Percentiles rank a stretch among this genome's conserved stretches.
Conservation (phyloP, 441 rosid species). For the Pelargonium cotyledonis region DNA sequence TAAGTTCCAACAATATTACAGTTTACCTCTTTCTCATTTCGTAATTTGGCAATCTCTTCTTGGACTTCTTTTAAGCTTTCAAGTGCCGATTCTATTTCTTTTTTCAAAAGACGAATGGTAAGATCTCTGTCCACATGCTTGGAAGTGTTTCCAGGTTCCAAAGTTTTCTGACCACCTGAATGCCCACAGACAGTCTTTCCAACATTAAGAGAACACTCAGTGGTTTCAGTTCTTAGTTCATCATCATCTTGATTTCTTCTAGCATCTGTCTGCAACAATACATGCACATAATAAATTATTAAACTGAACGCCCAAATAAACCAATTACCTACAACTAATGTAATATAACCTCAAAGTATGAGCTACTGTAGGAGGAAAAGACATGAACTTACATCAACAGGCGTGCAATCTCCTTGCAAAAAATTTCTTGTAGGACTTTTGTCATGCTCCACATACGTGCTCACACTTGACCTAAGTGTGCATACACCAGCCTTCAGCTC, state of each 20-base stretch:
- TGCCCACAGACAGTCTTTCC: constrained; percentile 24
- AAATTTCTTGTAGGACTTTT: constrained; percentile 28
- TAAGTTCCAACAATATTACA: background rate
- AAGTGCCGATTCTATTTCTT: constrained; percentile 79
- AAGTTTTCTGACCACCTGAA: constrained; percentile 27
- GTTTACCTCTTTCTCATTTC: constrained; percentile 63
- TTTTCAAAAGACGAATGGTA: constrained; percentile 58
- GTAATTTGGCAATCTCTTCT: constrained; percentile 59
- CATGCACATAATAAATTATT: constrained; percentile 24
- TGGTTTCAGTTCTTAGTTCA: constrained; percentile 23
- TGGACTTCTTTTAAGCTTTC: constrained; percentile 69
- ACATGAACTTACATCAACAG: constrained; percentile 43
- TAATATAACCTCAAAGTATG: constrained; percentile 18
- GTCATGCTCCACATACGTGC: constrained; percentile 33
- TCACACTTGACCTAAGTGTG: constrained; percentile 56
- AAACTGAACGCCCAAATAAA: constrained; percentile 23
- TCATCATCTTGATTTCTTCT: constrained; percentile 21
- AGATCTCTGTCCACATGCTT: constrained; percentile 44
- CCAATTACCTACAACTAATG: constrained; percentile 21
- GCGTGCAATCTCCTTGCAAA: constrained; percentile 23
- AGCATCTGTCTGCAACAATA: constrained; percentile 45
- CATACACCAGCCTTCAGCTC: constrained; percentile 62
- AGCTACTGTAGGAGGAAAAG: constrained; percentile 18
- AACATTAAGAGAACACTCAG: constrained; percentile 31
- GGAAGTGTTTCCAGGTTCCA: constrained; percentile 23